phyloP scores from a whole-genome alignment of 805 yeast genomes.

The Teunomyces lycoperdinae region DNA sequence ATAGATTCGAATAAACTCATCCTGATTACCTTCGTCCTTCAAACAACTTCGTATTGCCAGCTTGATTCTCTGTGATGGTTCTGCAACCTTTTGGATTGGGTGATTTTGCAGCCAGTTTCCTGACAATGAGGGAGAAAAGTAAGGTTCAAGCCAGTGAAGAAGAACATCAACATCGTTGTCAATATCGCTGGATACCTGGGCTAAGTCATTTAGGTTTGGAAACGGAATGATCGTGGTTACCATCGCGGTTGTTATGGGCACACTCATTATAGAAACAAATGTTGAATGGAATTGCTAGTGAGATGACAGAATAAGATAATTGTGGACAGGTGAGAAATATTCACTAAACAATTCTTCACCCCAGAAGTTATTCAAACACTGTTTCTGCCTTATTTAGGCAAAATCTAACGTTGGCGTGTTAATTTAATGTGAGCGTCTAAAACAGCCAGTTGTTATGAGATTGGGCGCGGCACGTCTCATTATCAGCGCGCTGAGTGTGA shows the following conservation, averaged over 20 bases:
- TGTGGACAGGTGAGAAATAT: too few species aligned
- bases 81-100: constrained; percentile 7
- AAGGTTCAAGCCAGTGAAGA: constrained; percentile 33
- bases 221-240: constrained; percentile 7
- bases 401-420: background rate
- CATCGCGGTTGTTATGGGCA: background rate
- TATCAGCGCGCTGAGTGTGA: background rate
- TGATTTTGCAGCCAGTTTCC: constrained; percentile 1
- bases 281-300: too few species aligned
- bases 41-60: constrained; percentile 37
- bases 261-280: background rate
- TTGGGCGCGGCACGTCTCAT: background rate
- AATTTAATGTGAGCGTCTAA: background rate
- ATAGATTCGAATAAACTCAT: constrained; percentile 31
- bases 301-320: too few species aligned
- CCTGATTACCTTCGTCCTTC: constrained; percentile 30
- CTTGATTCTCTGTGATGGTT: constrained; percentile 33
- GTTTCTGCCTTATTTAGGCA: background rate
- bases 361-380: too few species aligned
- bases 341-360: too few species aligned
- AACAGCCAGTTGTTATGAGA: background rate
- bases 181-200: constrained; percentile 16
- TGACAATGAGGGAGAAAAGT: constrained; percentile 15
- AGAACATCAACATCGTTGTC: constrained; percentile 36
- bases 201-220: constrained; percentile 9